Evolutionary conservation across 1,284 basidiomycete species (phyloP).

Genomic region (Cutaneotrichosporon sp.): DNA sequence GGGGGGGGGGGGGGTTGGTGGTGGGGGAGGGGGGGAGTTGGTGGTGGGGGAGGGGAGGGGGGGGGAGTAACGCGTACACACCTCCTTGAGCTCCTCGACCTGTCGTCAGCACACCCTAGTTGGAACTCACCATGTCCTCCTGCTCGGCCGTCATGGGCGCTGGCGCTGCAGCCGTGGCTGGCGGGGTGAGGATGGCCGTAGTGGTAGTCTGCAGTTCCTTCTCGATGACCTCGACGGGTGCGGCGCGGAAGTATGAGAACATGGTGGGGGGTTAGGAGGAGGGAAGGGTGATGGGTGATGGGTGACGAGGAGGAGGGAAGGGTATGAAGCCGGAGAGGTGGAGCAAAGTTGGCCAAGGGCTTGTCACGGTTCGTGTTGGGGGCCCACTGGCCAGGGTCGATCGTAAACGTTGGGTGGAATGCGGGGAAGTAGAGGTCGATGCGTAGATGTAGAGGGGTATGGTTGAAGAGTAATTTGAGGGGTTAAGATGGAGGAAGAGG

Average conservation of each 20-base stretch:
- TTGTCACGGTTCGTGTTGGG: too few relatives aligned
- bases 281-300: background rate
- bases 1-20: constrained; percentile 9
- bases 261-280: background rate
- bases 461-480: too few relatives aligned
- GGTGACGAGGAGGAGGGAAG: background rate
- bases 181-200: background rate
- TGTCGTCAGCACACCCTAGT: constrained; percentile 32
- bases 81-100: constrained; percentile 65
- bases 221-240: background rate
- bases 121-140: background rate
- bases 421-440: background rate
- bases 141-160: background rate
- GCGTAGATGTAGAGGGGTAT: too few relatives aligned
- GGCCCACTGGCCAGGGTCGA: too few relatives aligned
- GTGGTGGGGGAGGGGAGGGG: background rate
- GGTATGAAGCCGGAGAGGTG: background rate
- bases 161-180: background rate
- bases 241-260: constrained; percentile 7
- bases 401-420: background rate
- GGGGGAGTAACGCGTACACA: background rate
- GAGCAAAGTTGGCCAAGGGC: too few relatives aligned
- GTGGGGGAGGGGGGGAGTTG: constrained; percentile 2
- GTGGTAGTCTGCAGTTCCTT: background rate
- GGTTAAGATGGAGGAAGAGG: too few relatives aligned